Evolutionary conservation across 1,284 basidiomycete genomes (phyloP).

Genomic region (Sphaerobolus stellatus): DNA sequence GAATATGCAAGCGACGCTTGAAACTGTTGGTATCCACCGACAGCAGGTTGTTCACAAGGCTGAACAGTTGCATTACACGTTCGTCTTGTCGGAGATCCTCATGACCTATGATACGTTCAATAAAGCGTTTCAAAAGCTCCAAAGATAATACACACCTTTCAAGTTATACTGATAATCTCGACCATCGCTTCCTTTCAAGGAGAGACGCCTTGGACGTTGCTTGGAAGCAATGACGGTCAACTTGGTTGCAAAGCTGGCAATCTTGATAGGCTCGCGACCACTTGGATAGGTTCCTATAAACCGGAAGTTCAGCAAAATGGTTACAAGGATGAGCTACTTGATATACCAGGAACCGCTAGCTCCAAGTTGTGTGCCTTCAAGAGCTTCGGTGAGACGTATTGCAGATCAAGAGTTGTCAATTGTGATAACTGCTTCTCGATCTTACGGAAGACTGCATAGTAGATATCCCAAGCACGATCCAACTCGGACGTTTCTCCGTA

Average conservation of each 20-base stretch:
- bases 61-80: conserved; percentile 98
- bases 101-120: conserved; percentile 63
- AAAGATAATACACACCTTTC: conserved; percentile 64
- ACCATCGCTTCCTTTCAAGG: conserved; percentile 89
- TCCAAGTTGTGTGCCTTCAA: conserved; percentile 89
- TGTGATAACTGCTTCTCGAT: conserved; percentile 93
- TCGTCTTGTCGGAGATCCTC: conserved; percentile 99
- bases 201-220: conserved; percentile 90
- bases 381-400: conserved; percentile 95
- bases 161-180: conserved; percentile 91
- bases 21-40: conserved; percentile 93
- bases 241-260: conserved; percentile 82
- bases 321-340: conserved; percentile 20
- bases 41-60: conserved; percentile 93
- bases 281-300: conserved; percentile 86
- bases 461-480: conserved; percentile 99
- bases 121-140: background rate
- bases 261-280: conserved; percentile 84
- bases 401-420: conserved; percentile 89
- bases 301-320: conserved; percentile 1
- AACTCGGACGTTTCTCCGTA: conserved; percentile 89
- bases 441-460: conserved; percentile 94
- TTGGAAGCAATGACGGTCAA: conserved; percentile 96
- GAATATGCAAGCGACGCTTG: conserved; percentile 94
- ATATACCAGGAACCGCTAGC: conserved; percentile 94